A percentile compares a stretch with the other conserved stretches of the same genome.
phyloP scores from a whole-genome alignment of 73 alveolate genomes.

The Uronychia binucleata region DNA sequence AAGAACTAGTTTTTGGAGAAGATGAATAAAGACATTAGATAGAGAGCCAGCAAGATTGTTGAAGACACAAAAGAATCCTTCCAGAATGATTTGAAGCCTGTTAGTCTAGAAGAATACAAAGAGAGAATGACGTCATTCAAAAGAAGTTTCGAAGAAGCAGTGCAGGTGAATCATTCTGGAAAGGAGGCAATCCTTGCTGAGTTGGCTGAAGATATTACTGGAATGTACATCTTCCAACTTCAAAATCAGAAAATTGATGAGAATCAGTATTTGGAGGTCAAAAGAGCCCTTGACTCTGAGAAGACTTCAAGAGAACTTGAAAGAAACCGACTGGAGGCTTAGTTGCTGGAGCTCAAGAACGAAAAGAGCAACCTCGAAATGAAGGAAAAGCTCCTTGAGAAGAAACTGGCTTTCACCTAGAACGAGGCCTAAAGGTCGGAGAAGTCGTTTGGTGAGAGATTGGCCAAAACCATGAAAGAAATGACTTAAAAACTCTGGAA shows the following conservation, averaged over 20 bases:
- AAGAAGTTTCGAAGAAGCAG: background rate
- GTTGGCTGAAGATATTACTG: background rate
- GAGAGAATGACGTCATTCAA: too few relatives aligned
- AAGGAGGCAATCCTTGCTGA: background rate
- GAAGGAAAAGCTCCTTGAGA: background rate
- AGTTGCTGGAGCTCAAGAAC: background rate
- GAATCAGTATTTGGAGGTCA: background rate
- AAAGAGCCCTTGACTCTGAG: background rate
- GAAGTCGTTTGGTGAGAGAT: background rate
- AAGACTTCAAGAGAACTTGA: background rate
- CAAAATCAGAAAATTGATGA: background rate
- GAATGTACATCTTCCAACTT: background rate
- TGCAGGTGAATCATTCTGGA: background rate
- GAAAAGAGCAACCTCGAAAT: background rate
- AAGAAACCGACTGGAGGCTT: background rate
- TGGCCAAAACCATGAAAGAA: background rate
- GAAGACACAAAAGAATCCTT: background rate
- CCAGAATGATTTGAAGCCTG: background rate
- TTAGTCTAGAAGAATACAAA: too few relatives aligned
- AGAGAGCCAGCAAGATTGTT: background rate
- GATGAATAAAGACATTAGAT: background rate
- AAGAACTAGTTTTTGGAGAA: background rate
- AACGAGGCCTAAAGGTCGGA: background rate
- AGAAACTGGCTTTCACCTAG: background rate
- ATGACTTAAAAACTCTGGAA: background rate